A percentile compares a stretch with the other conserved stretches of the same genome.
These are phyloP conservation scores for Saxophila tyrrhenica DNA, from an alignment of 495 filamentous ascomycete genomes.

Conservation along the genomic window DNA sequence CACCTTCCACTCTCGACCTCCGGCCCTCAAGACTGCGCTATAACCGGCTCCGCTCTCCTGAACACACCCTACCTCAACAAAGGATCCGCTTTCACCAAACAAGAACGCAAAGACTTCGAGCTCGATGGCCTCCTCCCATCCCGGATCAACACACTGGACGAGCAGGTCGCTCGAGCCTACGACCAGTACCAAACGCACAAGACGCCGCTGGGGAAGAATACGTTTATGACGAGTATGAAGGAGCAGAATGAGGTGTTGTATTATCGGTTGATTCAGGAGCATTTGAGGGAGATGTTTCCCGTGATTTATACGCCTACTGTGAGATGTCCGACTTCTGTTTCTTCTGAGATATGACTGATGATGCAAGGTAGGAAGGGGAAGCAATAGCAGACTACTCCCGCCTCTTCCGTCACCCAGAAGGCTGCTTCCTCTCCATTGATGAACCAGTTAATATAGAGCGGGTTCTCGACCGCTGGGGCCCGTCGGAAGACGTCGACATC, in stretches of 20 bases:
- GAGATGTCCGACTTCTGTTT: not conserved
- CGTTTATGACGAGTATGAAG: conserved; percentile 69
- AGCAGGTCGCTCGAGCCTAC: conserved; percentile 69
- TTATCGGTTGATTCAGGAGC: conserved; percentile 54
- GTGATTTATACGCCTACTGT: conserved; percentile 87
- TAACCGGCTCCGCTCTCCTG: conserved; percentile 44
- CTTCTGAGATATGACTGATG: not conserved
- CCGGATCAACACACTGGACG: conserved; percentile 65
- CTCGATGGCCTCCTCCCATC: conserved; percentile 62
- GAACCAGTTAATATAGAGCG: conserved; percentile 48
- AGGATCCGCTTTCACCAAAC: conserved; percentile 59
- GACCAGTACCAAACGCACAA: conserved; percentile 52
- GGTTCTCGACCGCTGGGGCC: conserved; percentile 55
- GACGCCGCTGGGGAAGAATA: conserved; percentile 57
- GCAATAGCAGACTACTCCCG: conserved; percentile 78
- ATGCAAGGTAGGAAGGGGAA: conserved; percentile 30
- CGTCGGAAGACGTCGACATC: conserved; percentile 67
- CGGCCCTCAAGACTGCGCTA: conserved; percentile 48
- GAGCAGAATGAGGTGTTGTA: conserved; percentile 74
- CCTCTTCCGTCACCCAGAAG: conserved; percentile 66
- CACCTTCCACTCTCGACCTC: conserved; percentile 52
- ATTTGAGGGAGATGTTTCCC: conserved; percentile 76
- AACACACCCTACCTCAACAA: conserved; percentile 69
- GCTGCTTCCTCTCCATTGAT: conserved; percentile 54
- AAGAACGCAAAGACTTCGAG: conserved; percentile 59